Evolutionary conservation across 805 yeast genomes (phyloP), one percentile per base, ranked within the genome.

Genomic region (Starmerella khaoyaiensis): DNA sequence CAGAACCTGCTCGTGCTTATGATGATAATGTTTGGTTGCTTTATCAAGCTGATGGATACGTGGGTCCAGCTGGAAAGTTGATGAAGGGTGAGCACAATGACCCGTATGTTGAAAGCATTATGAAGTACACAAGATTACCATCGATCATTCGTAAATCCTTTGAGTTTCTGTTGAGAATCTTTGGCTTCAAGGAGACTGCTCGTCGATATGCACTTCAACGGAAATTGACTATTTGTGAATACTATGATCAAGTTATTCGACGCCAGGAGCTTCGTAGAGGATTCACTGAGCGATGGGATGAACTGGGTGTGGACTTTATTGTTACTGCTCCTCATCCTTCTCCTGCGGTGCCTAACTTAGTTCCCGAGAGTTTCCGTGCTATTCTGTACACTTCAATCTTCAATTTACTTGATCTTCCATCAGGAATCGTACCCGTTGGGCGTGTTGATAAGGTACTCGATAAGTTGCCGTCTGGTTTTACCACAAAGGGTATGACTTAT

Each of bases 361-460:
- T 52, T 16, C 53, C 55, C 36, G 53, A 59, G 23, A 44, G 60
- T 15, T 55, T 58, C 39, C 47, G 56, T 16, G 53, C 64, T 7
- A 55, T 60, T 39, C 68, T 68, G 4, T 77, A 76, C 55, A 74
- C 82, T 3, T 62, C 71, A 20, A 58, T 64, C 49, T 62, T 69
- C 52, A 74, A 74, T 51, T 60, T 69, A 10, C 53, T 73, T 16
- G 79, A 74, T 50, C 71, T 70, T 50, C 56, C 74, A 11, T 67
- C 69, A 37, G 74, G 74, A 35, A 65, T 68, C 2, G 47, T 76
- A 25, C 83, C 82, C 0, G 72, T 74, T 3, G 64, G 74, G 3
- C 60, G 64, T 40, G 79, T 71, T 3, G 74, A 73, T 52, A 42
- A 45, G 36, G 27, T 31, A 4, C 39, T 35, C 27, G 66, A 62